phyloP scores from a whole-genome alignment of 2,329 filamentous ascomycete genomes.

The Phyllosticta citriasiana region DNA sequence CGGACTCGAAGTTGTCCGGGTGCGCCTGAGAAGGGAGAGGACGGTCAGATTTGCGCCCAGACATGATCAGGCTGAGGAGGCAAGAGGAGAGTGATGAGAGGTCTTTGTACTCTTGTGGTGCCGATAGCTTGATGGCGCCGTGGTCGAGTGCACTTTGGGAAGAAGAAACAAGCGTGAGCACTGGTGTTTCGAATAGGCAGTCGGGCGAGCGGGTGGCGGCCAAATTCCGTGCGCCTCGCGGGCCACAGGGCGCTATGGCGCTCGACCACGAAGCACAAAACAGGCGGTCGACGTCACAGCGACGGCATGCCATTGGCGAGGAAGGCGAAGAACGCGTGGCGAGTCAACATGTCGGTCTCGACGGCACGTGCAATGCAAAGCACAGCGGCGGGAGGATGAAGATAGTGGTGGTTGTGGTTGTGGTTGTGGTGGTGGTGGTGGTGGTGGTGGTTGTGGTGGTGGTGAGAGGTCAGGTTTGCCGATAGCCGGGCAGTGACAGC shows the following conservation, averaged over 20 bases:
- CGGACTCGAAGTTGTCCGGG: neutral
- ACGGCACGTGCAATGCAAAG: neutral
- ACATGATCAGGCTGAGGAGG: neutral
- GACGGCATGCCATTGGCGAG: neutral
- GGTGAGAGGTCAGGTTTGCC: neutral
- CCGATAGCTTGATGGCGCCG: neutral
- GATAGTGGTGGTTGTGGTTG: neutral
- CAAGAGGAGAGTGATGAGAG: neutral
- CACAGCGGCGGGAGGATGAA: neutral
- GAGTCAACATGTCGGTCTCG: neutral
- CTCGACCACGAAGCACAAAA: neutral
- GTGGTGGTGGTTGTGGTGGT: neutral
- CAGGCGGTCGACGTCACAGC: neutral
- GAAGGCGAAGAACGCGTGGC: neutral
- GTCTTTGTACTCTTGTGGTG: neutral
- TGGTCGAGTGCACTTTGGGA: neutral
- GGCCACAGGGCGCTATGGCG: neutral
- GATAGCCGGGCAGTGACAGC: neutral
- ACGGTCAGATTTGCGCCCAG: neutral
- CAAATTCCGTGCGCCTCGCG: neutral
- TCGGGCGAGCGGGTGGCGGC: neutral
- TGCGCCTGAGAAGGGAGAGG: neutral
- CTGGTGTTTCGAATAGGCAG: neutral
- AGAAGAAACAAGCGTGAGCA: neutral
- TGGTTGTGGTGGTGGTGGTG: neutral